Percentiles rank a stretch among this genome's conserved stretches.
phyloP scores from a whole-genome alignment of 257 asterid genomes.

The Przewalskia tangutica region DNA sequence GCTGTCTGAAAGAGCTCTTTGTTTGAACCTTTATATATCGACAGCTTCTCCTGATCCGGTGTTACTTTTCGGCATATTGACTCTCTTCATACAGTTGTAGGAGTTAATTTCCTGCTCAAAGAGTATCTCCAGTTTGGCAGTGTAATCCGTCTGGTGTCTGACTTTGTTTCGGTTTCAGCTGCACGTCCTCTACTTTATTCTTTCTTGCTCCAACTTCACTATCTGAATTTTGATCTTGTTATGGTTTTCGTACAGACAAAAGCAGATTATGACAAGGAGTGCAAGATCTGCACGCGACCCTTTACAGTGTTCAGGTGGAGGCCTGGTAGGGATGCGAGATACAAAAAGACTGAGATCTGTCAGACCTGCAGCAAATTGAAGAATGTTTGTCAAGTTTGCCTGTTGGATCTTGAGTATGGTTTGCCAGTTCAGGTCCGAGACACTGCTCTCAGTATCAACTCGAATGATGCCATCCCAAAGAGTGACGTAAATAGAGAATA shows the following conservation, averaged over 20 bases:
- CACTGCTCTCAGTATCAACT: constrained; percentile 74
- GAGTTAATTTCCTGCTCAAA: background rate
- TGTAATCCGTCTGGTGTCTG: background rate
- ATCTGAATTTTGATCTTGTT: background rate
- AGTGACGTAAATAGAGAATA: constrained; percentile 94
- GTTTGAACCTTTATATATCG: background rate
- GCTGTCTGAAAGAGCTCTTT: background rate
- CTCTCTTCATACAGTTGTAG: background rate
- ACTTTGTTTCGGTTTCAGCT: background rate
- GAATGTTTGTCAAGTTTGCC: constrained; percentile 98
- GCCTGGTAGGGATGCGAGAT: constrained; percentile 99
- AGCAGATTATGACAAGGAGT: constrained; percentile 91
- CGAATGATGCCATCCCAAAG: constrained; percentile 93
- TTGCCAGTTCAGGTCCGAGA: constrained; percentile 98
- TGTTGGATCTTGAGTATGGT: constrained; percentile 93
- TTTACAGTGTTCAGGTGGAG: constrained; percentile 97
- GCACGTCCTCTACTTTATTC: background rate
- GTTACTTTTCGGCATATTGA: background rate
- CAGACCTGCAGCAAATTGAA: constrained; percentile 96
- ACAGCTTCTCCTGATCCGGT: background rate
- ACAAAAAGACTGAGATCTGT: constrained; percentile 86
- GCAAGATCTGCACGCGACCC: constrained; percentile 96
- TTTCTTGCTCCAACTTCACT: background rate
- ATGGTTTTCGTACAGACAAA: constrained; percentile 49
- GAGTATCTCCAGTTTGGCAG: background rate